These are phyloP conservation scores for Prunella vulgaris DNA, from an alignment of 257 asterid species.

Conservation along the genomic window DNA sequence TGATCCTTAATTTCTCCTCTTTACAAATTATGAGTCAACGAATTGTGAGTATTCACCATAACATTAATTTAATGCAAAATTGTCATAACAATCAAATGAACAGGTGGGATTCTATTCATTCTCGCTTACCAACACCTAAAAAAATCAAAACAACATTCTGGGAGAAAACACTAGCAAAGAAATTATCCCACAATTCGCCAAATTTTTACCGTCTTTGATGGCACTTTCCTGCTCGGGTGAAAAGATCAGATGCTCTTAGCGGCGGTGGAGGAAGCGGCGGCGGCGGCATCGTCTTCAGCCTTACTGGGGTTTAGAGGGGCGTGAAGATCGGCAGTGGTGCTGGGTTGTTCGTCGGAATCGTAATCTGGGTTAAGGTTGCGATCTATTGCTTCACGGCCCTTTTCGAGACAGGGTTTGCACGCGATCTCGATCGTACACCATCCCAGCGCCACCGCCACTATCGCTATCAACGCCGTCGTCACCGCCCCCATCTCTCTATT, in stretches of 20 bases:
- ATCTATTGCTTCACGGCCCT: constrained; percentile 86
- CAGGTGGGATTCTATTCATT: not conserved
- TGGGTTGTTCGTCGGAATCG: constrained; percentile 68
- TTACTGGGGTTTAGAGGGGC: constrained; percentile 54
- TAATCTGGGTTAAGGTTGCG: constrained; percentile 85
- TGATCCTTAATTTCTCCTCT: too few relatives aligned
- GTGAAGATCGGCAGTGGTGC: constrained; percentile 26
- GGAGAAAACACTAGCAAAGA: not conserved
- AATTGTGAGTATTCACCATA: not conserved
- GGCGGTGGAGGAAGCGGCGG: constrained; percentile 24
- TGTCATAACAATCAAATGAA: not conserved
- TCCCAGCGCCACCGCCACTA: constrained; percentile 68
- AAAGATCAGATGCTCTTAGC: constrained; percentile 37
- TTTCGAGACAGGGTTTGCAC: constrained; percentile 92
- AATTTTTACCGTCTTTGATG: not conserved
- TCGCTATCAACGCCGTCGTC: constrained; percentile 76
- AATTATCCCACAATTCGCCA: not conserved
- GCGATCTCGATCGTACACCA: constrained; percentile 90
- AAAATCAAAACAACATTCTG: not conserved
- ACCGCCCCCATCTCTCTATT: constrained; percentile 58
- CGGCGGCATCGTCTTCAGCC: constrained; percentile 13
- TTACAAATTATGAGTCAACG: not conserved
- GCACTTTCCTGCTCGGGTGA: too few relatives aligned
- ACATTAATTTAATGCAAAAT: not conserved
- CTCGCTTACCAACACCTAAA: not conserved